Evolutionary conservation across 345 rosid genomes (phyloP), one percentile per base, ranked within the genome.

Genomic region (Melastoma malabathricum): DNA sequence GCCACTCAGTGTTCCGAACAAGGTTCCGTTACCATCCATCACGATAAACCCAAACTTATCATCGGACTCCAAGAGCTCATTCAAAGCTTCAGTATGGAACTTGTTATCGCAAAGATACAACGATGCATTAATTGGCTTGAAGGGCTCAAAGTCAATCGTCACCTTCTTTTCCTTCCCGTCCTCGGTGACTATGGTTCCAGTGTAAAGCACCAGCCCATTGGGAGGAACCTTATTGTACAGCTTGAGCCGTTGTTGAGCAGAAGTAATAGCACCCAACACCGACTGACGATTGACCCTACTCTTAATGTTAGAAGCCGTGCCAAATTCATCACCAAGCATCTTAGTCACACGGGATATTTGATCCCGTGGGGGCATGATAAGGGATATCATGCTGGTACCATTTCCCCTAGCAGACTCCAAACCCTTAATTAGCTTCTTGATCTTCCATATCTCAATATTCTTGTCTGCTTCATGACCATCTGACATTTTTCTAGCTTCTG

Each of bases 131-230:
- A 88, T 88, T 18, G 97, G 97, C 67, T 82, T 88, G 54, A 88
- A 88, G 20, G 95, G 97, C 69, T 88, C 97, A 43, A 88, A 88
- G 68, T 88, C 97, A 56, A 88, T 78, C 0, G 95, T 88, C 0
- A 84, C 95, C 69, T 88, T 88, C 86, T 88, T 88, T 65, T 88
- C 95, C 64, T 88, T 88, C 15, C 97, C 94, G 15, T 88, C 94
- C 1, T 84, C 94, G 17, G 78, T 88, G 43, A 84, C 77, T 4
- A 88, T 73, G 44, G 89, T 88, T 5, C 97, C 89, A 0, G 97
- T 84, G 45, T 88, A 88, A 54, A 88, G 95, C 54, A 88, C 97
- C 52, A 88, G 80, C 0, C 97, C 95, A 46, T 84, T 88, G 27
- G 92, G 79, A 58, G 95, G 95, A 57, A 88, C 95, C 67, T 80